These are phyloP conservation scores for Dichomitus squalens DNA, from an alignment of 1,284 basidiomycete species.

Conservation along the genomic window DNA sequence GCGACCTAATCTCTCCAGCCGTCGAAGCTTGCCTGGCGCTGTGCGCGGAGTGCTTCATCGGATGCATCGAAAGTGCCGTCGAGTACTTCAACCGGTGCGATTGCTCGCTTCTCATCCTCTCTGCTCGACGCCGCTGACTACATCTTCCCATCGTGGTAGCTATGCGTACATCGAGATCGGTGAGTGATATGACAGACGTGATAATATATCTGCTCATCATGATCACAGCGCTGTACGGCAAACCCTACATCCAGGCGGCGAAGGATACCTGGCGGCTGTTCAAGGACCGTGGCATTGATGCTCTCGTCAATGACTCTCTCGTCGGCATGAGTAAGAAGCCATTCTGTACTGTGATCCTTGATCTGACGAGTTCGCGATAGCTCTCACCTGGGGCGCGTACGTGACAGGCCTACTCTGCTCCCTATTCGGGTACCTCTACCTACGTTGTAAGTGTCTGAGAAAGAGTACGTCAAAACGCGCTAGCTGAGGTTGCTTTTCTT, in stretches of 20 bases:
- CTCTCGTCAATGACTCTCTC: constrained; percentile 84
- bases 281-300: constrained; percentile 85
- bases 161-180: constrained; percentile 86
- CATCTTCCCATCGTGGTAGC: constrained; percentile 33
- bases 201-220: not conserved
- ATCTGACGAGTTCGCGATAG: constrained; percentile 33
- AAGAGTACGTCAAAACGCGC: not conserved
- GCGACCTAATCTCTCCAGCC: constrained; percentile 38
- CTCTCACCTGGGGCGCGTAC: constrained; percentile 78
- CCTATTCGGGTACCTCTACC: constrained; percentile 82
- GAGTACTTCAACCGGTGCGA: constrained; percentile 82
- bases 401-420: constrained; percentile 77
- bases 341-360: constrained; percentile 4
- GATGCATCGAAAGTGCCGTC: constrained; percentile 70
- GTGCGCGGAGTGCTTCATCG: constrained; percentile 80
- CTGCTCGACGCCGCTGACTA: not conserved
- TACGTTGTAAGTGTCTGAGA: constrained; percentile 57
- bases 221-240: constrained; percentile 77
- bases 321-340: constrained; percentile 71
- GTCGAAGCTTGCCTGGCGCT: constrained; percentile 78
- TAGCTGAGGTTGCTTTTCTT: constrained; percentile 9
- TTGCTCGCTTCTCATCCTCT: constrained; percentile 7
- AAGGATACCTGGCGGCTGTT: constrained; percentile 91
- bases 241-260: constrained; percentile 83
- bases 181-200: constrained; percentile 30